Evolutionary conservation across 768 basidiomycete species (phyloP).

Genomic region (Mycena vitilis): DNA sequence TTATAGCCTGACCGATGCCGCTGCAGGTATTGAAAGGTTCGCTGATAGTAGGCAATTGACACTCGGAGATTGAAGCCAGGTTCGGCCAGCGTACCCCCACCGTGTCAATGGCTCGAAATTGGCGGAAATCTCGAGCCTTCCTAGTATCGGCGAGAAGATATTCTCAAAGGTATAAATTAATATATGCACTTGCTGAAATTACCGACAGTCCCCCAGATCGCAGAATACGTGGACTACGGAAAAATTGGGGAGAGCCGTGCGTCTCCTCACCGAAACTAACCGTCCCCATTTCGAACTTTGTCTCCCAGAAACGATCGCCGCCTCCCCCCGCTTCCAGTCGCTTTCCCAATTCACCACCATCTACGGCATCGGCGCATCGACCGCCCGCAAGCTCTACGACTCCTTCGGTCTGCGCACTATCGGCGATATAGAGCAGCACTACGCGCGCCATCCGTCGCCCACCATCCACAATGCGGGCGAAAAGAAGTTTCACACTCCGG

Average conservation of each 20-base stretch:
- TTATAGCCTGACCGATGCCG: too few relatives aligned
- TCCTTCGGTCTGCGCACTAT: constrained; percentile 71
- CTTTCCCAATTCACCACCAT: constrained; percentile 71
- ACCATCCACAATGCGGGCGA: constrained; percentile 25
- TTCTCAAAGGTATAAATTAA: constrained; percentile 55
- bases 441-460: constrained; percentile 53
- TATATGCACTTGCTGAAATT: background rate
- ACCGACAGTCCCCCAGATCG: constrained; percentile 55
- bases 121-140: constrained; percentile 55
- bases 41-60: constrained; percentile 34
- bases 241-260: constrained; percentile 70
- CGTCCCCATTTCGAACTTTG: background rate
- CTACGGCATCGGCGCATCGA: constrained; percentile 81
- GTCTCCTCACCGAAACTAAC: background rate
- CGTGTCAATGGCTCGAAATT: constrained; percentile 52
- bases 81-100: constrained; percentile 59
- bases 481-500: constrained; percentile 32
- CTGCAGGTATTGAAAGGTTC: constrained; percentile 61
- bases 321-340: constrained; percentile 64
- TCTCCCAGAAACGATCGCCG: constrained; percentile 56
- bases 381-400: constrained; percentile 73
- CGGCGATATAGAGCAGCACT: constrained; percentile 76
- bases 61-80: background rate
- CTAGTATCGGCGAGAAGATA: constrained; percentile 64
- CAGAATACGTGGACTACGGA: constrained; percentile 69